Evolutionary conservation across 1,139 yeast genomes (phyloP).

Genomic region (Suzukiozyma palmioleophila): DNA sequence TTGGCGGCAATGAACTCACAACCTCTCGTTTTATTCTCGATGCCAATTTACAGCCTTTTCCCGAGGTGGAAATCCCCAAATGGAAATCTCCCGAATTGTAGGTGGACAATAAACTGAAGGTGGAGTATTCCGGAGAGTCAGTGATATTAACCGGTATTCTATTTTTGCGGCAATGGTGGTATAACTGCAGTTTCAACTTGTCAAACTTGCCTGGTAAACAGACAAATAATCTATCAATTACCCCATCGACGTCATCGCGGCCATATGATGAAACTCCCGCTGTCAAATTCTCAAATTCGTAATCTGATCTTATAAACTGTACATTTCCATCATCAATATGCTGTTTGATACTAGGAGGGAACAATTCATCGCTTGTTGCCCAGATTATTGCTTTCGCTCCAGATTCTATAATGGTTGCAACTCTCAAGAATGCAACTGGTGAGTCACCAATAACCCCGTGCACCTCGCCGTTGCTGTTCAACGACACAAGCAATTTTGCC

Average conservation of each 20-base stretch:
- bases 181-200: conserved; percentile 36
- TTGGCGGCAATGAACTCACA: conserved; percentile 58
- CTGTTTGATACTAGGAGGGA: conserved; percentile 20
- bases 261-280: conserved; percentile 36
- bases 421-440: conserved; percentile 49
- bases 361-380: conserved; percentile 15
- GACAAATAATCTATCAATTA: conserved; percentile 77
- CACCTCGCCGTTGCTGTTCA: conserved; percentile 47
- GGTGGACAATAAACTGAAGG: conserved; percentile 75
- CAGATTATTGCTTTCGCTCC: conserved; percentile 60
- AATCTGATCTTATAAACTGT: conserved; percentile 29
- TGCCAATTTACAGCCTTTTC: conserved; percentile 88
- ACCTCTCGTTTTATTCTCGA: conserved; percentile 75
- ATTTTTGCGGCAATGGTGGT: conserved; percentile 45
- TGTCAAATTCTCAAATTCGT: background rate
- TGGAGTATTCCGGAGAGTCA: conserved; percentile 67
- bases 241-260: conserved; percentile 52
- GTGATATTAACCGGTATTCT: conserved; percentile 82
- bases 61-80: conserved; percentile 79
- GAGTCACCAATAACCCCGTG: conserved; percentile 60
- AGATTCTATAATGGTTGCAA: conserved; percentile 43
- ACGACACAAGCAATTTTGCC: conserved; percentile 45
- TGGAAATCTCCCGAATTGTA: conserved; percentile 71
- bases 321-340: conserved; percentile 20
- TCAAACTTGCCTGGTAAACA: conserved; percentile 31